Evolutionary conservation across 805 yeast species (phyloP).

Genomic region (Myxozyma neotropica): DNA sequence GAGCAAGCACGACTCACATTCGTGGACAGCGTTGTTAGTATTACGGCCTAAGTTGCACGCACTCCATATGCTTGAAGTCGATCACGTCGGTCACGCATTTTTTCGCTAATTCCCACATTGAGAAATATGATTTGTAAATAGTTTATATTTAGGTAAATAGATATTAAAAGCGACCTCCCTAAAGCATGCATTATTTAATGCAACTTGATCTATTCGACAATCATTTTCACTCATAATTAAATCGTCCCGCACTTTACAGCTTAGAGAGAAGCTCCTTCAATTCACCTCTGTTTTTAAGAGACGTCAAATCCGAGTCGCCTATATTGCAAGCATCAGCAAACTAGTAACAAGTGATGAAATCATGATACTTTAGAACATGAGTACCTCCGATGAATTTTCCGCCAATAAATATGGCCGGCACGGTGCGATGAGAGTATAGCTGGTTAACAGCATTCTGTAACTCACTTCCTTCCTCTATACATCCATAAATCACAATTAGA

Average conservation of each 20-base stretch:
- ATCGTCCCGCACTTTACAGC: no score
- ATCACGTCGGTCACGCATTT: no score
- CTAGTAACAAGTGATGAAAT: background rate
- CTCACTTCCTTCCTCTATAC: constrained; percentile 58
- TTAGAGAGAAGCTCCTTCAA: constrained; percentile 48
- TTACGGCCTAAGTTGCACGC: background rate
- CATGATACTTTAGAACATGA: background rate
- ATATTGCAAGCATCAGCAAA: background rate
- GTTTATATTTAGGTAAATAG: background rate
- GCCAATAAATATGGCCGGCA: constrained; percentile 86
- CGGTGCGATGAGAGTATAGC: constrained; percentile 87
- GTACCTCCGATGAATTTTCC: constrained; percentile 95
- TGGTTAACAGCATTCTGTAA: constrained; percentile 76
- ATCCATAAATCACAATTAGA: background rate
- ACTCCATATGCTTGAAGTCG: no score
- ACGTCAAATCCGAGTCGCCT: constrained; percentile 76
- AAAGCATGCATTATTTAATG: no score
- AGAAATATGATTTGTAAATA: no score
- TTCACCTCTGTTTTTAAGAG: constrained; percentile 62
- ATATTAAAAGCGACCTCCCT: no score
- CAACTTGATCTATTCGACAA: no score
- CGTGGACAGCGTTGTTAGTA: constrained; percentile 9
- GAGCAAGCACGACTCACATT: constrained; percentile 40
- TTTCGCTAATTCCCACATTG: no score
- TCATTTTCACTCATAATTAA: no score